A percentile compares a stretch with the other conserved stretches of the same genome.
These are phyloP conservation scores for Neofusicoccum cordaticola DNA, from an alignment of 2,329 filamentous ascomycete genomes.

Conservation along the genomic window DNA sequence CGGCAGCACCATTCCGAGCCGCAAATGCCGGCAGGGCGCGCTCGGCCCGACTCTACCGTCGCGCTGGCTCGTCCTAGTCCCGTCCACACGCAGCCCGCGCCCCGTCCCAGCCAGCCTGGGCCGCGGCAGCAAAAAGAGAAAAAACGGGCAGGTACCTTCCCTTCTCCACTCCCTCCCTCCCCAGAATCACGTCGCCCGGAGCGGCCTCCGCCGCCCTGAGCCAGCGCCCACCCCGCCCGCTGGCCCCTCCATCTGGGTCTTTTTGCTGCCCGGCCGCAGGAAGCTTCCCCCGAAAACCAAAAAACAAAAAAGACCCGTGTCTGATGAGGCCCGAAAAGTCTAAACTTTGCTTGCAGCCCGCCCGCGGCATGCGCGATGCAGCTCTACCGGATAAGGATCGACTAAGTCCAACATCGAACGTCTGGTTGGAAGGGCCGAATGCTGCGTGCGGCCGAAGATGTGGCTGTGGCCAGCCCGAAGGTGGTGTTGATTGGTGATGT, in stretches of 20 bases:
- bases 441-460: slow-evolving; percentile 2
- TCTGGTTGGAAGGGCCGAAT: slow-evolving; percentile 15
- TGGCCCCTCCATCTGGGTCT: too few species aligned
- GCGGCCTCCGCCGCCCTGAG: not conserved
- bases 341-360: not conserved
- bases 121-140: not conserved
- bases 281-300: not conserved
- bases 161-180: not conserved
- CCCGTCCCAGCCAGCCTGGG: too few species aligned
- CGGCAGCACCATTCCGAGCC: not conserved
- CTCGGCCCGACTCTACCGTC: slow-evolving; percentile 1
- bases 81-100: not conserved
- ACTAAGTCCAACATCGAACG: slow-evolving; percentile 18
- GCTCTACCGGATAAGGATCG: slow-evolving; percentile 7
- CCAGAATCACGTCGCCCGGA: not conserved
- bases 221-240: too few species aligned
- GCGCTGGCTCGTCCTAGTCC: not conserved
- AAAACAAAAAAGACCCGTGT: not conserved
- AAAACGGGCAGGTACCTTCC: not conserved
- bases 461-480: not conserved
- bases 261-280: too few species aligned
- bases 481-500: not conserved
- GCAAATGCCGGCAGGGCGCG: not conserved
- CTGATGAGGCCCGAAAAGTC: not conserved
- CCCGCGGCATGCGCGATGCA: not conserved